These are phyloP conservation scores for Pseudogymnoascus verrucosus DNA, from an alignment of 2,329 filamentous ascomycete species.

Conservation along the genomic window DNA sequence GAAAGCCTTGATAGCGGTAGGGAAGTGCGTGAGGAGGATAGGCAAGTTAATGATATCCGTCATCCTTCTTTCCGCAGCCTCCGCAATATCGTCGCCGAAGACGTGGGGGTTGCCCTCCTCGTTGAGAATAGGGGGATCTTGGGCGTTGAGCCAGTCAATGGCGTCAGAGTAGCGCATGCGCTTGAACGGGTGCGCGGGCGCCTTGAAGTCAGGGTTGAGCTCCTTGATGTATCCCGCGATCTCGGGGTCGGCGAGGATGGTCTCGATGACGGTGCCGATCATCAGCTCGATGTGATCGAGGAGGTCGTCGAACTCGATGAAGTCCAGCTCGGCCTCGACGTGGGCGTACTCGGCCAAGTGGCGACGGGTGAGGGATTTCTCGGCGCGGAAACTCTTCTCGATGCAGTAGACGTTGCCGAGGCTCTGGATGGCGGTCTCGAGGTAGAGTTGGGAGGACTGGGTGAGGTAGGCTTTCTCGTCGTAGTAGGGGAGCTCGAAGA, in stretches of 20 bases:
- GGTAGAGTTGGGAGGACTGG: constrained; percentile 93
- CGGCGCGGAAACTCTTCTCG: constrained; percentile 96
- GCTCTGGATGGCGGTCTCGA: constrained; percentile 86
- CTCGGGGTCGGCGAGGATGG: constrained; percentile 63
- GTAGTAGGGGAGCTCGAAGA: constrained; percentile 88
- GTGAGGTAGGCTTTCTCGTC: constrained; percentile 87
- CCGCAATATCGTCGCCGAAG: constrained; percentile 96
- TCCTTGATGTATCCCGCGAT: constrained; percentile 68
- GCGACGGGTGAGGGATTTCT: constrained; percentile 89
- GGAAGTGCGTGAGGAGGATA: constrained; percentile 96
- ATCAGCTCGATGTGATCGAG: constrained; percentile 79
- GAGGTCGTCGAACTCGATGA: constrained; percentile 85
- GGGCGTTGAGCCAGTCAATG: constrained; percentile 85
- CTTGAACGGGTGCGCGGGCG: constrained; percentile 77
- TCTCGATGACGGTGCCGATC: constrained; percentile 64
- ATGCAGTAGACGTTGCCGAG: constrained; percentile 96
- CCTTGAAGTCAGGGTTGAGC: constrained; percentile 84
- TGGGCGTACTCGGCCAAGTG: constrained; percentile 96
- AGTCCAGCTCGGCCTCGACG: constrained; percentile 93
- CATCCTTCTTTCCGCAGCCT: constrained; percentile 94
- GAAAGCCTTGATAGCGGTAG: constrained; percentile 94
- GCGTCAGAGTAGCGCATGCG: constrained; percentile 94
- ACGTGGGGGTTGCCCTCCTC: constrained; percentile 83
- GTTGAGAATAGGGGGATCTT: constrained; percentile 74
- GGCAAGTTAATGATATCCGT: constrained; percentile 93